These are phyloP conservation scores for Penicillium bovifimosum DNA, from an alignment of 495 filamentous ascomycete species.

Conservation along the genomic window DNA sequence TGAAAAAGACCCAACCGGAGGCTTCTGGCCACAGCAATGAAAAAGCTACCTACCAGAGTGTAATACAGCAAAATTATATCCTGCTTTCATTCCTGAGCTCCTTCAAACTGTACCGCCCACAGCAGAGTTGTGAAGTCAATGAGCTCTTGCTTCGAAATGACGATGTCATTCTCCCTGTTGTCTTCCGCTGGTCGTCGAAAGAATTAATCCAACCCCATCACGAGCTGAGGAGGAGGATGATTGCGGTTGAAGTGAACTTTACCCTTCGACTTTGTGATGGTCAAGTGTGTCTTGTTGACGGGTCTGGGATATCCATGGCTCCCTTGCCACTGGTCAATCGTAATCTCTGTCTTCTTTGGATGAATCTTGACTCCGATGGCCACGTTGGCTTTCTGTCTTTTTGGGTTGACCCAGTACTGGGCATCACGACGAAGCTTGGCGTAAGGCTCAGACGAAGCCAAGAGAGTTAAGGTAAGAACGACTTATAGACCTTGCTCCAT, in stretches of 20 bases:
- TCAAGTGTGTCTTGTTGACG: too few relatives aligned
- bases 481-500: neutral
- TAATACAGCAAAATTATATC: too few relatives aligned
- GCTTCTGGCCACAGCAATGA: too few relatives aligned
- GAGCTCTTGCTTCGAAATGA: neutral
- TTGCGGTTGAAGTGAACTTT: neutral
- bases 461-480: neutral
- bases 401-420: conserved; percentile 3
- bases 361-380: neutral
- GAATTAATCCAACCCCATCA: neutral
- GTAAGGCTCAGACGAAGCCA: too few relatives aligned
- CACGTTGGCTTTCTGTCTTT: neutral
- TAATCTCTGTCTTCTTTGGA: neutral
- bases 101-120: conserved; percentile 1
- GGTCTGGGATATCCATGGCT: neutral
- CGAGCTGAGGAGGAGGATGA: neutral
- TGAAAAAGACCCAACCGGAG: too few relatives aligned
- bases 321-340: conserved; percentile 1
- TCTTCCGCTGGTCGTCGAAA: neutral
- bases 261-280: neutral
- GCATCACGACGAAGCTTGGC: conserved; percentile 4
- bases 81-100: neutral
- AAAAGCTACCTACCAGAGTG: too few relatives aligned
- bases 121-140: neutral
- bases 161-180: neutral